Conservation (phyloP, 2,329 filamentous ascomycete species). For the Aspergillus tanneri region DNA sequence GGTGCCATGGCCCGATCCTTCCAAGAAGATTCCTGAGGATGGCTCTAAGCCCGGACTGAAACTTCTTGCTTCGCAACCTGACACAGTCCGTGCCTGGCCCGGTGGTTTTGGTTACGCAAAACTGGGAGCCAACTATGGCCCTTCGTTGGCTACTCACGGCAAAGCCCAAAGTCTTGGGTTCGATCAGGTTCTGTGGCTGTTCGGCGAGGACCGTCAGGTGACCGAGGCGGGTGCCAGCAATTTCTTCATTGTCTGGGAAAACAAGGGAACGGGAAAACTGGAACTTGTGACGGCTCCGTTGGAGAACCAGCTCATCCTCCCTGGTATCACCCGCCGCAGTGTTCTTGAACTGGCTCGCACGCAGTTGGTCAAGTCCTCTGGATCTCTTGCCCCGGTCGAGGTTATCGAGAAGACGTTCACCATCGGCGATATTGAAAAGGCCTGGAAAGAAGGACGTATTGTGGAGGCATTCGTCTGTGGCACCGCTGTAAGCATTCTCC, state of each 20-base stretch:
- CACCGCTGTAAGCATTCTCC: slow-evolving; percentile 67
- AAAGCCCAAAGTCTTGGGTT: slow-evolving; percentile 73
- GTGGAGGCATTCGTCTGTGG: slow-evolving; percentile 84
- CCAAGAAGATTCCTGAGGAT: slow-evolving; percentile 27
- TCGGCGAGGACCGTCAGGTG: slow-evolving; percentile 72
- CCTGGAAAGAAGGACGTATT: slow-evolving; percentile 70
- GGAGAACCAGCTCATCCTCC: slow-evolving; percentile 78
- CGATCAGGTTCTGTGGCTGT: slow-evolving; percentile 92
- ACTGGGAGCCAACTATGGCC: slow-evolving; percentile 91
- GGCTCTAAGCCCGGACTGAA: slow-evolving; percentile 50
- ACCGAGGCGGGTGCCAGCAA: slow-evolving; percentile 92
- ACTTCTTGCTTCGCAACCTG: slow-evolving; percentile 74
- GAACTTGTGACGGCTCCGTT: slow-evolving; percentile 82
- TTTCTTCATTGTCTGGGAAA: slow-evolving; percentile 79
- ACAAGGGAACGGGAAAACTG: slow-evolving; percentile 55
- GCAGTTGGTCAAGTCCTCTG: slow-evolving; percentile 52
- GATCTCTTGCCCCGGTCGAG: slow-evolving; percentile 67
- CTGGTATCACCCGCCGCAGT: slow-evolving; percentile 82
- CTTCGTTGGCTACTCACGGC: slow-evolving; percentile 72
- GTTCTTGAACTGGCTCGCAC: slow-evolving; percentile 70
- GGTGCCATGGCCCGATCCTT: slow-evolving; percentile 41
- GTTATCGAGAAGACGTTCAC: slow-evolving; percentile 81
- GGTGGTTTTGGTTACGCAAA: slow-evolving; percentile 92
- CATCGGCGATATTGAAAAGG: slow-evolving; percentile 73
- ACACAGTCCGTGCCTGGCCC: slow-evolving; percentile 88